phyloP scores from a whole-genome alignment of 2,329 filamentous ascomycete genomes.

The Colletotrichum australisinense region DNA sequence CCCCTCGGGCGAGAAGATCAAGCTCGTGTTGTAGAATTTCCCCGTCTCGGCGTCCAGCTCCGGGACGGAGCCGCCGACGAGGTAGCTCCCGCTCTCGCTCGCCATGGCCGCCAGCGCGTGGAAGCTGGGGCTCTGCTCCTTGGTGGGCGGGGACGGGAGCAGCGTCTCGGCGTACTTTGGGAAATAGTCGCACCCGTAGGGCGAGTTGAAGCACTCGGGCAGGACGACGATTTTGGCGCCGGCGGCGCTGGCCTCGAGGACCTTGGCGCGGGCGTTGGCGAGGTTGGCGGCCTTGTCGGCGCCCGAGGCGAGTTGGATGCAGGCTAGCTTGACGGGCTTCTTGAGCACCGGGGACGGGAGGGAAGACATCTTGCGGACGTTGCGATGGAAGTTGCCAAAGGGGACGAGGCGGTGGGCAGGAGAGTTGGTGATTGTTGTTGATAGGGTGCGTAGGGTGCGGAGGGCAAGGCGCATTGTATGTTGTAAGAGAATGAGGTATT shows the following conservation, averaged over 20 bases:
- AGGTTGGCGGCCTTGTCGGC: conserved; percentile 90
- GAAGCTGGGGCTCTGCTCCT: conserved; percentile 82
- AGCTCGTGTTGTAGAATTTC: conserved; percentile 90
- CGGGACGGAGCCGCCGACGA: conserved; percentile 93
- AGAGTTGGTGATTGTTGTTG: background rate
- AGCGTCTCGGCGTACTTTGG: conserved; percentile 91
- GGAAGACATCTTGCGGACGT: conserved; percentile 23
- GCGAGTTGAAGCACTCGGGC: conserved; percentile 99
- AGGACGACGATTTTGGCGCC: conserved; percentile 91
- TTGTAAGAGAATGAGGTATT: background rate
- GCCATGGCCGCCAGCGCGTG: conserved; percentile 86
- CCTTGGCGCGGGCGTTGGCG: conserved; percentile 80
- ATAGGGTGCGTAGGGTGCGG: conserved; percentile 11
- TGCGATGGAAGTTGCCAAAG: conserved; percentile 1
- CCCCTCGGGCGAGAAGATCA: conserved; percentile 84
- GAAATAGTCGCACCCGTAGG: conserved; percentile 93
- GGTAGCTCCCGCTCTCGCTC: conserved; percentile 79
- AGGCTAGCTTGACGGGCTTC: conserved; percentile 81
- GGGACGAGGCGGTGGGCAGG: conserved; percentile 17
- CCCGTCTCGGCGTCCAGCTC: conserved; percentile 70
- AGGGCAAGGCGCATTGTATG: conserved; percentile 29
- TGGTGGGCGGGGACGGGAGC: conserved; percentile 77
- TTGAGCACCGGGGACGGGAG: conserved; percentile 66
- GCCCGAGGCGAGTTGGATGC: conserved; percentile 84
- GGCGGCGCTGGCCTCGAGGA: conserved; percentile 79